Evolutionary conservation across 2,329 filamentous ascomycete species (phyloP), one percentile per base, ranked within the genome.

Genomic region (Diaporthe velutina): DNA sequence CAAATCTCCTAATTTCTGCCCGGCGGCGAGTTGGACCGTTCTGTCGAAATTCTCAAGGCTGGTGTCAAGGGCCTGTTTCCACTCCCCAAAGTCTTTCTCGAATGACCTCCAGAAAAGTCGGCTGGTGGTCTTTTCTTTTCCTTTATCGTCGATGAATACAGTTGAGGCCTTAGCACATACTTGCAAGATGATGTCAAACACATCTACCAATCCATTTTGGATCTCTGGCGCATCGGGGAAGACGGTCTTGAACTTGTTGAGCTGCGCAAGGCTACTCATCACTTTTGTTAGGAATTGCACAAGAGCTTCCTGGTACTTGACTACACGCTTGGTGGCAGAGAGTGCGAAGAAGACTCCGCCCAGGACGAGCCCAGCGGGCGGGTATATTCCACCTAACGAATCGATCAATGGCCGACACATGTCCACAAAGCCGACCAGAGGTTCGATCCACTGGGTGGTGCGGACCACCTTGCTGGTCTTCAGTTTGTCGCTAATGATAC

Each of bases 61-160:
- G 17, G 15, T 25, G 13, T 64, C 35, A 25, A 72, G 70, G 5
- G 54, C 5, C 3, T 40, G 30, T 2, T 19, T 33, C 45, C 70
- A 72, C 22, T 64, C 70, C 7, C 45, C 70, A 4, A 72, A 66
- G 2, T 72, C 70, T 4, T 54, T 72, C 3, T 66, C 70, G n/a
- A 72, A 72, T 3, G 70, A 72, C 6, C 45, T 66, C 2, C 10
- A 25, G 12, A 70, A 57, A 22, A 70, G 25, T n/a, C 52, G 48
- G 7, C 28, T 2, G 52, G 35, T 70, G 35, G 52, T 70, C 25
- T 58, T 70, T 22, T 58, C 17, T 45, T 57, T 70, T 33, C 38
- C 67, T 5, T 57, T 70, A 9, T 19, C 48, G 67, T 48, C n/a
- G 17, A 70, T 28, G 15, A 42, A 57, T 13, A 70, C 30, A 8